Evolutionary conservation across 2,329 filamentous ascomycete species (phyloP), one percentile per base, ranked within the genome.

Genomic region (Capronia americana): DNA sequence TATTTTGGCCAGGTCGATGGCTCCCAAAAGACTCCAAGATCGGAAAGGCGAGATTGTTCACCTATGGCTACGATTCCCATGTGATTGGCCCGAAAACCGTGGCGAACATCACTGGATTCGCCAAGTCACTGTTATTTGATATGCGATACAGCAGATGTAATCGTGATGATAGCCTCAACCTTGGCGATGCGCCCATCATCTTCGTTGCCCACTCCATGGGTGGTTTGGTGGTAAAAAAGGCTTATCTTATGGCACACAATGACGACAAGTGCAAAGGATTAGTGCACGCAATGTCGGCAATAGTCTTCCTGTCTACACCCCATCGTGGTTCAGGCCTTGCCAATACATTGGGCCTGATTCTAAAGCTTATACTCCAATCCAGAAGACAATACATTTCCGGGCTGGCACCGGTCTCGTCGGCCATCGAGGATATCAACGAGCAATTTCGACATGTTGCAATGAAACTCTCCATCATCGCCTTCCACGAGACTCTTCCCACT

Each of bases 401-500:
- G 28, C 69, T 84, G 2, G 70, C 72, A 11, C 71, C 72, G 8
- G 77, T 76, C 57, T 81, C 81, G 3, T 63, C 67, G 4, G 66
- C 75, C 0, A 59, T 83, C 8, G 68, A 76, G 53, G 72, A 76
- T 2, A 77, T 84, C 61, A 84, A 84, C 69, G 79, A 83, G 2
- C 70, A 77, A 32, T 85, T 84, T 67, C 78, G 79, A 0, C 76
- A 82, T 56, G 70, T 78, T 65, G 76, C 77, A 0, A 68, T 72
- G 3, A 72, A 74, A 20, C 66, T 83, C 1, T 69, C 75, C 1
- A 72, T 84, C 4, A 76, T 77, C 70, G 84, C 81, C 0, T 84
- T 84, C 68, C 83, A 82, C 68, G 83, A 84, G 66, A 82, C 79
- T 20, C 72, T 74, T 6, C 69, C 17, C n/a, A 67, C 65, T 8